These are phyloP conservation scores for Astrocystis sublimbata DNA, from an alignment of 495 filamentous ascomycete genomes.

Conservation along the genomic window DNA sequence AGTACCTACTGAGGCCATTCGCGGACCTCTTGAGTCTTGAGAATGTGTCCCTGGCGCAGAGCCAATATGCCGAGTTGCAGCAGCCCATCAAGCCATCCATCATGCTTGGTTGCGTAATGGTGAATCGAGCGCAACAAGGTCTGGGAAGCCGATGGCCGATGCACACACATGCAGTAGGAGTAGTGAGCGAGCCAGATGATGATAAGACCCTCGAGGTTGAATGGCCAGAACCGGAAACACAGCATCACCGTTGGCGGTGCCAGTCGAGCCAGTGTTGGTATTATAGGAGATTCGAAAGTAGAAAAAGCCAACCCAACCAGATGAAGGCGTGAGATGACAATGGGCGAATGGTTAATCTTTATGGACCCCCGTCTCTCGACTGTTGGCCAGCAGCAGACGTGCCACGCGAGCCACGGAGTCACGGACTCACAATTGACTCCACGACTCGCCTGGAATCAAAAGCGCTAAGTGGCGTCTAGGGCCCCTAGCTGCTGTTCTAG, in stretches of 20 bases:
- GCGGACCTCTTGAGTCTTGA: too few species aligned
- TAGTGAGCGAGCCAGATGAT: background rate
- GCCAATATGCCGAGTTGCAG: too few species aligned
- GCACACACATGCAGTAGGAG: too few species aligned
- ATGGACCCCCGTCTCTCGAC: background rate
- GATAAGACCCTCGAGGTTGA: background rate
- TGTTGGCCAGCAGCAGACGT: constrained; percentile 5
- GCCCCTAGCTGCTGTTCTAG: background rate
- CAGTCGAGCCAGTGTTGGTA: background rate
- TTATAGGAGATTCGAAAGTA: background rate
- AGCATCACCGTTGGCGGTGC: background rate
- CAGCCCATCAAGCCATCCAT: too few species aligned
- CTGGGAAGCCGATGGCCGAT: background rate
- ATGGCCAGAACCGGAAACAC: constrained; percentile 10
- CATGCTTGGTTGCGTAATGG: background rate
- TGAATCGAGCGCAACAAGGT: background rate
- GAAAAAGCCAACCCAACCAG: constrained; percentile 1
- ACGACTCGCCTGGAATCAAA: constrained; percentile 2
- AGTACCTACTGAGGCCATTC: too few species aligned
- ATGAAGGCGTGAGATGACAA: background rate
- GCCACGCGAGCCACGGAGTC: too few species aligned
- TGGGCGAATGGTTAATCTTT: background rate
- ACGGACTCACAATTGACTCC: background rate
- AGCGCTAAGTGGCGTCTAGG: background rate
- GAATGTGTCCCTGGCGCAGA: too few species aligned